Conservation (phyloP, 73 alveolate species). For the Paramecium tetraurelia region DNA sequence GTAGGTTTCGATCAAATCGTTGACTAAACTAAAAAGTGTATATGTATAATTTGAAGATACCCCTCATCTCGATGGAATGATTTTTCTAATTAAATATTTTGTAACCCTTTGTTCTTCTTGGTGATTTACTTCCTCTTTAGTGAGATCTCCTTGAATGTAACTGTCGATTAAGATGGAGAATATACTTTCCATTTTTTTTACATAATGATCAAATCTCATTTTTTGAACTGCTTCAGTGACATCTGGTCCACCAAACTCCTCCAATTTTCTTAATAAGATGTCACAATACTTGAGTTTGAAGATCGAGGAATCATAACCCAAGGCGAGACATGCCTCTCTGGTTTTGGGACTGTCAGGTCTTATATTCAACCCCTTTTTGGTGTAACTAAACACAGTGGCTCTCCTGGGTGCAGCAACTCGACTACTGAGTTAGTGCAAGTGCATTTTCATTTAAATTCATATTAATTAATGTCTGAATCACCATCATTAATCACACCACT, state of each 20-base stretch:
- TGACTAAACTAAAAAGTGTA: not conserved
- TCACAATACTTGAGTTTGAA: not conserved
- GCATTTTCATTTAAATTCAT: not conserved
- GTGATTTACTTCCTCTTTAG: not conserved
- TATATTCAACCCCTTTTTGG: not conserved
- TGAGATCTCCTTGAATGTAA: not conserved
- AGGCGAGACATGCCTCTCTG: slow-evolving; percentile 39
- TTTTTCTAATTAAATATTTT: not conserved
- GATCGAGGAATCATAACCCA: slow-evolving; percentile 1
- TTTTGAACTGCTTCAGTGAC: not conserved
- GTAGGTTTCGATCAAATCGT: not conserved
- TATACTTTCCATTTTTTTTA: slow-evolving; percentile 10
- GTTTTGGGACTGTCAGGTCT: slow-evolving; percentile 35
- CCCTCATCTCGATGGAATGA: not conserved
- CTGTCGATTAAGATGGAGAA: not conserved
- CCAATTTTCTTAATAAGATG: not conserved
- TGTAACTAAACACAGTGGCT: not conserved
- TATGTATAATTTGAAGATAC: not conserved
- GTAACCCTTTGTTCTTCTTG: not conserved
- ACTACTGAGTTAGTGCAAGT: not conserved
- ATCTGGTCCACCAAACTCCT: not conserved
- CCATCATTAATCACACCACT: not conserved
- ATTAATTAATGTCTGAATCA: slow-evolving; percentile 10
- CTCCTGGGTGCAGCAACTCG: not conserved
- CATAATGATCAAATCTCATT: slow-evolving; percentile 43